phyloP scores from a whole-genome alignment of 805 yeast species.

The Metschnikowia sp. region DNA sequence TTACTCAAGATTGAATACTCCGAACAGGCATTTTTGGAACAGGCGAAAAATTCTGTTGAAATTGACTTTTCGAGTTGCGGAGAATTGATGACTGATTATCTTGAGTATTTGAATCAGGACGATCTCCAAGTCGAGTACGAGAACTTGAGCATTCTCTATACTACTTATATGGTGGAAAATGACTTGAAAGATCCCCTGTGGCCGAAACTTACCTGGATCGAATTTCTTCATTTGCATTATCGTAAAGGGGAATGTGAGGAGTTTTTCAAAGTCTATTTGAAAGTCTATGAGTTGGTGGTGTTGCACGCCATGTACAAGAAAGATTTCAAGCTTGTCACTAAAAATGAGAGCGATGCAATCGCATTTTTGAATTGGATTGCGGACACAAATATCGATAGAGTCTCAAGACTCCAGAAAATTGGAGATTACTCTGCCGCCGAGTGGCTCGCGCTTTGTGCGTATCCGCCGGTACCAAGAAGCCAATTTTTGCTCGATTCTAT shows the following conservation, averaged over 20 bases:
- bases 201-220: constrained; percentile 40
- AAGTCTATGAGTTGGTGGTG: constrained; percentile 31
- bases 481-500: constrained; percentile 15
- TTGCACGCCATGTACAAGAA: background rate
- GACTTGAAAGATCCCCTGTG: constrained; percentile 25
- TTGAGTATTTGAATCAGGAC: constrained; percentile 17
- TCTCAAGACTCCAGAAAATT: constrained; percentile 14
- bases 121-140: constrained; percentile 12
- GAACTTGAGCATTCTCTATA: constrained; percentile 25
- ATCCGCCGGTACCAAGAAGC: constrained; percentile 21
- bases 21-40: constrained; percentile 28
- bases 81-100: constrained; percentile 28
- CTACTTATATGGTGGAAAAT: constrained; percentile 30
- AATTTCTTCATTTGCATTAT: constrained; percentile 26
- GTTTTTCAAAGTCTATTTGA: constrained; percentile 28
- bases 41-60: constrained; percentile 6
- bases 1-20: constrained; percentile 33
- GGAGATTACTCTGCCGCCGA: constrained; percentile 37
- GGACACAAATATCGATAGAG: background rate
- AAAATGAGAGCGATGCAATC: background rate
- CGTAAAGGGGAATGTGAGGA: constrained; percentile 27
- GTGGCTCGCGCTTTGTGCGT: constrained; percentile 21
- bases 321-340: background rate
- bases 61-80: constrained; percentile 5
- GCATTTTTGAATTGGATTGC: background rate